Evolutionary conservation across 106 monocot genomes (phyloP), one percentile per base, ranked within the genome.

Genomic region (Allium fistulosum): DNA sequence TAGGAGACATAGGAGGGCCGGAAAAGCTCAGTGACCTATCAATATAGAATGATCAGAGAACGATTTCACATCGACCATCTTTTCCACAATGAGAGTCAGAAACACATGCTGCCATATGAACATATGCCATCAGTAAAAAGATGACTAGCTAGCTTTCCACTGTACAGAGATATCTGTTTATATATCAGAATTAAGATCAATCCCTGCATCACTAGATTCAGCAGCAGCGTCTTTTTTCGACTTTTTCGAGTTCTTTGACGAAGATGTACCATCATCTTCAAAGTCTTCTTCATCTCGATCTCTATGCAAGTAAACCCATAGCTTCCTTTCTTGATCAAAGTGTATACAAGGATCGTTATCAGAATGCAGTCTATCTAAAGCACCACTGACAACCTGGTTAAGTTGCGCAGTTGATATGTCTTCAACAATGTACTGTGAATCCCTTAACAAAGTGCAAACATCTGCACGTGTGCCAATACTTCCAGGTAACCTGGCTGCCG

Each of bases 401-500:
- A 96, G 64, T 68, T 88, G 81, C 16, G 76, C 53, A 77, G 91
- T 85, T 58, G 79, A 66, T 48, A 94, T 80, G 67, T 84, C 82
- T 72, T 96, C 96, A 51, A 88, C 86, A 62, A 92, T 84, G 52
- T 83, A 96, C 49, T 91, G 96, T 22, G 96, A 96, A 76, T 96
- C 96, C 69, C 88, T 83, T 46, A 96, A 77, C 59, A 96, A 66
- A 57, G 91, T 86, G 64, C 92, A 96, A 26, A 96, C 92, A 75
- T 96, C 96, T 58, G 92, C 92, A 72, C 96, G 83, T 51, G 96
- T 96, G 68, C 96, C 96, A 73, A 92, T 91, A 80, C 88, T 88
- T 62, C 83, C 88, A 58, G 96, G 96, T 74, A 96, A 74, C 63
- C 96, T 91, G 17, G 91, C 83, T 28, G 96, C 91, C 51, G 96